Percentiles rank a stretch among this genome's conserved stretches.
These are phyloP conservation scores for Phytophthora brassicae DNA, from an alignment of 352 stramenopile genomes.

Conservation along the genomic window DNA sequence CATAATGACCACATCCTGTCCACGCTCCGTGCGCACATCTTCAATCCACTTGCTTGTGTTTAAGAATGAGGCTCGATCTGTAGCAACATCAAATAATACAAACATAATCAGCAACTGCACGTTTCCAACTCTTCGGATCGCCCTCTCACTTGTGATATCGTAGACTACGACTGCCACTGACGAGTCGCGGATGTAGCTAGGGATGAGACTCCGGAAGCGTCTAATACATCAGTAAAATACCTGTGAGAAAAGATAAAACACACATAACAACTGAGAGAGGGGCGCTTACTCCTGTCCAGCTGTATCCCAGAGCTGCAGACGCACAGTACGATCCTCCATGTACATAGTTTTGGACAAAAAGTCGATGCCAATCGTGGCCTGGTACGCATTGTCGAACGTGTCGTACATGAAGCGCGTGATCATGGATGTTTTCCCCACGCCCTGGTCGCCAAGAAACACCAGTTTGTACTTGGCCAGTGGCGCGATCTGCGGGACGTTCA, in stretches of 20 bases:
- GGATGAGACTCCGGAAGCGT: conserved; percentile 94
- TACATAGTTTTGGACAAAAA: conserved; percentile 99
- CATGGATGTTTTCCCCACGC: conserved; percentile 99
- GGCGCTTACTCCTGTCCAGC: conserved; percentile 93
- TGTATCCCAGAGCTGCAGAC: conserved; percentile 99
- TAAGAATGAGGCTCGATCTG: conserved; percentile 96
- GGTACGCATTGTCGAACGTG: conserved; percentile 97
- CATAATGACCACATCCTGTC: conserved; percentile 99
- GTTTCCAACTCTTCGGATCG: too few species aligned
- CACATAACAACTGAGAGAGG: not conserved
- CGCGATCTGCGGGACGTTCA: conserved; percentile 84
- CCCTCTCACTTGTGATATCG: conserved; percentile 96
- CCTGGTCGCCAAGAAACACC: conserved; percentile 96
- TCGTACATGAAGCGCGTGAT: conserved; percentile 99
- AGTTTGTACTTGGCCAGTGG: conserved; percentile 94
- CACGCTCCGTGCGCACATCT: conserved; percentile 97
- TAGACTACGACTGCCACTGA: conserved; percentile 99
- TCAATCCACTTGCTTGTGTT: conserved; percentile 99
- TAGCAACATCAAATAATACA: conserved; percentile 4
- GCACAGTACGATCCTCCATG: conserved; percentile 97
- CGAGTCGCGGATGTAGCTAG: conserved; percentile 98
- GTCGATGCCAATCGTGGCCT: conserved; percentile 99
- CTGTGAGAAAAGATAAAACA: not conserved
- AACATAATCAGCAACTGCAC: not conserved
- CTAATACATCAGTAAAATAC: conserved; percentile 24